Conservation (phyloP, 2,329 filamentous ascomycete genomes). For the Fusarium newnesense region DNA sequence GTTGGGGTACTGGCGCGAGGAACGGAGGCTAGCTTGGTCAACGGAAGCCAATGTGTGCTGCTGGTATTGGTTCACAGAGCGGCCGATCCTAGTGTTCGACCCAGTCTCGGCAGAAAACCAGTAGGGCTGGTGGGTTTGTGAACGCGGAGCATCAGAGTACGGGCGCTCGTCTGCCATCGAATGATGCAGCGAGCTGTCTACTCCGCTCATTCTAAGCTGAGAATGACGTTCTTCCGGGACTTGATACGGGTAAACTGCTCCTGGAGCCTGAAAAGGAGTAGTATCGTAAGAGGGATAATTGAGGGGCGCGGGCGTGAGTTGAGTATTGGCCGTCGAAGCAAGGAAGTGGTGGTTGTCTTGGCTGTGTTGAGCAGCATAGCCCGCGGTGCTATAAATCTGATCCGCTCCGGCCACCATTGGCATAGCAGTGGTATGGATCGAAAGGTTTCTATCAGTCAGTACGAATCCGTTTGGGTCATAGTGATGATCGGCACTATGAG, state of each 20-base stretch:
- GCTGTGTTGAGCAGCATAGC: background rate
- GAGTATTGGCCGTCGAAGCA: background rate
- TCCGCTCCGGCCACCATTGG: background rate
- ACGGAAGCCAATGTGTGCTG: constrained; percentile 13
- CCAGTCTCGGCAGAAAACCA: constrained; percentile 20
- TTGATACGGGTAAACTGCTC: constrained; percentile 4
- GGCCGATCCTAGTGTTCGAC: constrained; percentile 19
- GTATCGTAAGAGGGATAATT: background rate
- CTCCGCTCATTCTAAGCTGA: background rate
- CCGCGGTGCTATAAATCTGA: background rate
- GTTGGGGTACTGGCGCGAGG: background rate
- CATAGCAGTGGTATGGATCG: background rate
- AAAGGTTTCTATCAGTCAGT: constrained; percentile 16
- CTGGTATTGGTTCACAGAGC: constrained; percentile 13
- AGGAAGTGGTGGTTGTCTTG: background rate
- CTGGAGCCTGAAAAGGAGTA: background rate
- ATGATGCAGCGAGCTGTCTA: background rate
- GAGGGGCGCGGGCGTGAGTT: background rate
- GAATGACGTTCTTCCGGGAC: background rate
- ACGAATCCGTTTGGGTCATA: constrained; percentile 10
- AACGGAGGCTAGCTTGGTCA: background rate
- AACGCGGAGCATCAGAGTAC: background rate
- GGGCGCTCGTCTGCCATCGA: background rate
- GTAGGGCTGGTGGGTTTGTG: constrained; percentile 18
- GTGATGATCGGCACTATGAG: background rate